A percentile compares a stretch with the other conserved stretches of the same genome.
These are phyloP conservation scores for Cadophora gregata DNA, from an alignment of 2,329 filamentous ascomycete species.

Conservation along the genomic window DNA sequence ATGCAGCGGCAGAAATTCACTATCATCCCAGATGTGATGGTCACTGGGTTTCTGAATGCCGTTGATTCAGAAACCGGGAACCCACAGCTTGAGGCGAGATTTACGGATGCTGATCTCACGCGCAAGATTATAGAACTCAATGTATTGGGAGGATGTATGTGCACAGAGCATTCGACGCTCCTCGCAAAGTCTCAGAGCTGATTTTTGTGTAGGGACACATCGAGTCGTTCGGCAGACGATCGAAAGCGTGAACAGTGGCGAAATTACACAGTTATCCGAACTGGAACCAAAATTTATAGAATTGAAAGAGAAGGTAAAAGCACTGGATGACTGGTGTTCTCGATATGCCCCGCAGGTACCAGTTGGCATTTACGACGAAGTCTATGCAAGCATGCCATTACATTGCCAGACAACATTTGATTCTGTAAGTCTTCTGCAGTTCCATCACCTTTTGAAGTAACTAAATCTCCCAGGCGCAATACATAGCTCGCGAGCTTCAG, in stretches of 20 bases:
- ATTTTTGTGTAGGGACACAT: conserved; percentile 4
- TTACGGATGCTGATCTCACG: conserved; percentile 3
- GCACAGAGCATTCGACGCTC: too few relatives aligned
- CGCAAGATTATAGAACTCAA: conserved; percentile 7
- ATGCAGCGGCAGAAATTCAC: conserved; percentile 6
- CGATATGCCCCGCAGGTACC: not conserved
- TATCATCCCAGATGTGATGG: conserved; percentile 13
- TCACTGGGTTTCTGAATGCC: not conserved
- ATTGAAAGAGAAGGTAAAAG: conserved; percentile 3
- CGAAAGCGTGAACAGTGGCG: conserved; percentile 1
- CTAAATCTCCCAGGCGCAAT: conserved; percentile 8
- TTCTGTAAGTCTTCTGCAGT: not conserved
- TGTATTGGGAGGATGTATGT: conserved; percentile 6
- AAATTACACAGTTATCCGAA: not conserved
- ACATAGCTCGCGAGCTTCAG: conserved; percentile 2
- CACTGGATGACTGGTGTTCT: conserved; percentile 8
- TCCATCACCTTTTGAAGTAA: not conserved
- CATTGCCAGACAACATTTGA: conserved; percentile 17
- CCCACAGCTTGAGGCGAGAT: not conserved
- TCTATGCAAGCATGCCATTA: conserved; percentile 10
- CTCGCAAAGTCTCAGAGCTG: too few relatives aligned
- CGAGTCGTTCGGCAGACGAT: conserved; percentile 9
- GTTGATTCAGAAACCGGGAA: not conserved
- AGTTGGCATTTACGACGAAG: conserved; percentile 12
- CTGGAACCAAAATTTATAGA: conserved; percentile 8